Conservation (phyloP, 768 basidiomycete genomes). For the Kwoniella botswanensis region DNA sequence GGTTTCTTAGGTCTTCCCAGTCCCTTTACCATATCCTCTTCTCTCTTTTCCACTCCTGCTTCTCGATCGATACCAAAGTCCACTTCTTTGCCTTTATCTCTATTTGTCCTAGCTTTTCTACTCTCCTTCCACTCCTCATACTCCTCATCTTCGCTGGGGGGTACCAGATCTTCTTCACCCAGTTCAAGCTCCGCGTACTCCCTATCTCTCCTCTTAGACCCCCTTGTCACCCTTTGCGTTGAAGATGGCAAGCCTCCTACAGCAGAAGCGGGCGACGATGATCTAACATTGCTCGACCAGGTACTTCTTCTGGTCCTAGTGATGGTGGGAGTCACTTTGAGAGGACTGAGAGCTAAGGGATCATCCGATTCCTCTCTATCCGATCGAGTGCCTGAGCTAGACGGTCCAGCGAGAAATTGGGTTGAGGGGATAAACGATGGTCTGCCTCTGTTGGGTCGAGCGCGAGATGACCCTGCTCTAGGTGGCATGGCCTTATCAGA, state of each 20-base stretch:
- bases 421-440: slow-evolving; percentile 2
- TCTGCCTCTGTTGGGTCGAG: not conserved
- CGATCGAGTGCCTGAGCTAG: not conserved
- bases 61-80: not conserved
- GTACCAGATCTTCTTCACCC: slow-evolving; percentile 36
- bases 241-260: not conserved
- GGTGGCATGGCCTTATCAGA: slow-evolving; percentile 1
- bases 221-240: slow-evolving; percentile 14
- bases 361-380: slow-evolving; percentile 20
- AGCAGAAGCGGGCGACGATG: slow-evolving; percentile 2
- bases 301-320: not conserved
- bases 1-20: slow-evolving; percentile 16
- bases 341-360: slow-evolving; percentile 25
- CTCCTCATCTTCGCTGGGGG: slow-evolving; percentile 44
- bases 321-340: slow-evolving; percentile 5
- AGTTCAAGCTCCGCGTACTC: slow-evolving; percentile 4
- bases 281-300: not conserved
- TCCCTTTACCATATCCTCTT: slow-evolving; percentile 3
- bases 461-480: not conserved
- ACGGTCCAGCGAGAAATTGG: not conserved
- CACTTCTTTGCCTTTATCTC: not conserved
- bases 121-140: slow-evolving; percentile 35
- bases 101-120: not conserved
- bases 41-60: not conserved
- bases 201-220: slow-evolving; percentile 16